Conservation (phyloP, 306 rosid genomes). For the Acacia crassicarpa region DNA sequence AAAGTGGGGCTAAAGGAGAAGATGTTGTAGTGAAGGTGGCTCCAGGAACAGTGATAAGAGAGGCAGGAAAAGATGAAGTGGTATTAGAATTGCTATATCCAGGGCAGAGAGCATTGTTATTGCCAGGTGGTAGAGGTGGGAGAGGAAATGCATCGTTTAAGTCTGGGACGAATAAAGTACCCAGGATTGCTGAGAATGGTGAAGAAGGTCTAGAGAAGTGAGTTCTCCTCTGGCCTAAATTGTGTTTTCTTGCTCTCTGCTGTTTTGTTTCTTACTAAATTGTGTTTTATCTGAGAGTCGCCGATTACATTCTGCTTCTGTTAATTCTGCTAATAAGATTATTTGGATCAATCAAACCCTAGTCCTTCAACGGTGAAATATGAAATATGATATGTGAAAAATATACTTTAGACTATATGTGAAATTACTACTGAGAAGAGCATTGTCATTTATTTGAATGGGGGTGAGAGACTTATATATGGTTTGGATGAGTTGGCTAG, state of each 20-base stretch:
- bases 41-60: slow-evolving; percentile 75
- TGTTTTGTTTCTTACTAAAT: not conserved
- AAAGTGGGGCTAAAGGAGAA: slow-evolving; percentile 84
- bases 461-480: not conserved
- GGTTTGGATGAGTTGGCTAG: not conserved
- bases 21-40: slow-evolving; percentile 90
- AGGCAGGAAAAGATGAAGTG: slow-evolving; percentile 60
- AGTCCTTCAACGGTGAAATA: not conserved
- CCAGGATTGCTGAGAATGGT: slow-evolving; percentile 88
- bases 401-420: not conserved
- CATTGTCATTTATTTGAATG: not conserved
- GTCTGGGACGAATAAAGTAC: slow-evolving; percentile 80
- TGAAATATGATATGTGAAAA: not conserved
- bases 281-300: slow-evolving; percentile 7
- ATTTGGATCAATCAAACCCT: not conserved
- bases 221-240: slow-evolving; percentile 25
- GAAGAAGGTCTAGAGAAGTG: slow-evolving; percentile 88
- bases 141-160: slow-evolving; percentile 92
- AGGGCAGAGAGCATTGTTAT: slow-evolving; percentile 71
- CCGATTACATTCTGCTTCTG: not conserved
- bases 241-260: not conserved
- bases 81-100: slow-evolving; percentile 79
- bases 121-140: slow-evolving; percentile 96
- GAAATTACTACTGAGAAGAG: not conserved
- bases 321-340: not conserved